Evolutionary conservation across 495 filamentous ascomycete genomes (phyloP), one percentile per base, ranked within the genome.

Genomic region (Podospora pseudocomata): DNA sequence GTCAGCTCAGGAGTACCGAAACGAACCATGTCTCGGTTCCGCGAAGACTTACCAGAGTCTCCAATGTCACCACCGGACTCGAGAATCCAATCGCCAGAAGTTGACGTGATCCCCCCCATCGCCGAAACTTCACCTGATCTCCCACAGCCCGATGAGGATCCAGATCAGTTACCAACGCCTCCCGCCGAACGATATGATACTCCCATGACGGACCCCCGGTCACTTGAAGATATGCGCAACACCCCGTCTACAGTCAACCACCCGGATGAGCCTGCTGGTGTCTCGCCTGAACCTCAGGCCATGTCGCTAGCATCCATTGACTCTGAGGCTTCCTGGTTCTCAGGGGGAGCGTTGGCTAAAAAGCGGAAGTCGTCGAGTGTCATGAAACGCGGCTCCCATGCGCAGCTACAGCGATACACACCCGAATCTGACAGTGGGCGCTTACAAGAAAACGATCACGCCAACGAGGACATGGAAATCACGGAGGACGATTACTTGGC

Each of bases 271-370:
- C 66, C 64, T 9, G 39, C 39, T 13, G 74, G 74, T n/a, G 75
- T 75, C 53, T 83, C 82, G 0, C 81, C 82, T 1, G 82, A 81
- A 54, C 77, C 81, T 0, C 81, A 83, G 26, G 79, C 78, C 20
- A 84, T 84, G 76, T 95, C 92, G 16, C 81, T 95, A 5, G 92
- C 91, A 7, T 94, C 92, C 0, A 88, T 97, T 67, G 93, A 96
- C 73, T 94, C 91, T 0, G 93, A 97, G 80, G 93, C 87, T 2
- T 96, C 93, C 0, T 97, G 93, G 93, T 89, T 97, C 69, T 92
- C 92, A 2, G 92, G 93, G 15, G 75, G 81, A 18, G 69, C 80
- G 7, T 77, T 58, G n/a, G n/a, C 74, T 19, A 79, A 73, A 32
- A 82, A 79, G 66, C 75, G 81, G 65, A 71, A 81, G 64, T 76